Conservation (phyloP, 306 rosid genomes). For the Castanopsis chinensis region DNA sequence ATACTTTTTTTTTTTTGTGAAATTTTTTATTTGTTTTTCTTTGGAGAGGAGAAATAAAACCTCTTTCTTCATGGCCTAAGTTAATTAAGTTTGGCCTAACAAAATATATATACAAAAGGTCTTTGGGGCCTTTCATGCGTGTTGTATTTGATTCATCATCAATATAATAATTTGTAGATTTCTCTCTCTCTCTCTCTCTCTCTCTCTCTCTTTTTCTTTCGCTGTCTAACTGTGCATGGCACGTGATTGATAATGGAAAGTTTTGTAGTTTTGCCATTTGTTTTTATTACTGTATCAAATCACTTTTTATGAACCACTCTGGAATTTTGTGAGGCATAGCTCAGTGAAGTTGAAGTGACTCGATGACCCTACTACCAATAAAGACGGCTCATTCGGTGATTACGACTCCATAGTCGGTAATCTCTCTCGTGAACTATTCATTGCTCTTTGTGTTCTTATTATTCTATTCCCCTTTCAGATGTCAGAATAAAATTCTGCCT, state of each 20-base stretch:
- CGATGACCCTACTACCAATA: slow-evolving; percentile 52
- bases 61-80: slow-evolving; percentile 29
- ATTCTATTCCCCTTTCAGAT: slow-evolving; percentile 1
- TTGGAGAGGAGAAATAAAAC: neutral
- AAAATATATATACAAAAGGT: slow-evolving; percentile 36
- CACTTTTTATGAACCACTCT: slow-evolving; percentile 20
- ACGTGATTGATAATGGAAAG: slow-evolving; percentile 46
- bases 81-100: slow-evolving; percentile 30
- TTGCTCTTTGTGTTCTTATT: slow-evolving; percentile 36
- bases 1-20: slow-evolving; percentile 32
- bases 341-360: slow-evolving; percentile 24
- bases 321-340: slow-evolving; percentile 33
- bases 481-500: slow-evolving; percentile 27
- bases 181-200: neutral
- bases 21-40: slow-evolving; percentile 24
- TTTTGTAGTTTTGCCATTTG: slow-evolving; percentile 60
- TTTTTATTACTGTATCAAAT: slow-evolving; percentile 26
- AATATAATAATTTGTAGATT: slow-evolving; percentile 31
- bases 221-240: slow-evolving; percentile 19
- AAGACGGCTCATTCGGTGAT: slow-evolving; percentile 44
- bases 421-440: slow-evolving; percentile 49
- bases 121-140: slow-evolving; percentile 87
- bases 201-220: neutral
- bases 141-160: slow-evolving; percentile 53
- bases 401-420: slow-evolving; percentile 31